Percentiles rank a stretch among this genome's conserved stretches.
Conservation (phyloP, 2,329 filamentous ascomycete species). For the Lachnellula occidentalis region DNA sequence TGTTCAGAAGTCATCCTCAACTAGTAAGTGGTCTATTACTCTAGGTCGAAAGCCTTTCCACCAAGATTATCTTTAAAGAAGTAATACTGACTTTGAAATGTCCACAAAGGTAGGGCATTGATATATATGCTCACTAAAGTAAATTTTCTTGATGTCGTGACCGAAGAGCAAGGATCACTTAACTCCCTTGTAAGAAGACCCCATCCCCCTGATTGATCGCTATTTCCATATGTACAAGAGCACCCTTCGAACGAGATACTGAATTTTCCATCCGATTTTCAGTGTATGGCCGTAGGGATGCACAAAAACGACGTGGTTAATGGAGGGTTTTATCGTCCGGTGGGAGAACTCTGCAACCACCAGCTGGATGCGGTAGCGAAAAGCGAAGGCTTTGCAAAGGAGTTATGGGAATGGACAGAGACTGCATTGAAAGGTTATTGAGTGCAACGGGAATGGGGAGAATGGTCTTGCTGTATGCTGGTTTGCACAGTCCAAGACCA, state of each 20-base stretch:
- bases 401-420: conserved; percentile 38
- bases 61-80: too few species aligned
- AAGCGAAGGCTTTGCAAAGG: conserved; percentile 30
- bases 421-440: conserved; percentile 3
- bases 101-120: not conserved
- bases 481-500: not conserved
- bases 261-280: not conserved
- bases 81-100: not conserved
- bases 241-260: not conserved
- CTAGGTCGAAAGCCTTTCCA: not conserved
- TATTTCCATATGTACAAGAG: too few species aligned
- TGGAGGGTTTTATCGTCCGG: conserved; percentile 33
- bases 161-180: conserved; percentile 31
- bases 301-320: conserved; percentile 22
- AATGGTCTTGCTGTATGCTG: not conserved
- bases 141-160: not conserved
- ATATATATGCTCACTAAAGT: not conserved
- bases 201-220: not conserved
- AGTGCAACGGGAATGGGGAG: not conserved
- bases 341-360: conserved; percentile 28
- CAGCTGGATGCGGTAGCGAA: conserved; percentile 20
- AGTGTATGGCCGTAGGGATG: conserved; percentile 35
- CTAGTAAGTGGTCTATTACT: not conserved
- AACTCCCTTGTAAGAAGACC: conserved; percentile 30
- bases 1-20: not conserved